Evolutionary conservation across 2,329 filamentous ascomycete species (phyloP), one percentile per base, ranked within the genome.

Genomic region (Fusarium lateritium): DNA sequence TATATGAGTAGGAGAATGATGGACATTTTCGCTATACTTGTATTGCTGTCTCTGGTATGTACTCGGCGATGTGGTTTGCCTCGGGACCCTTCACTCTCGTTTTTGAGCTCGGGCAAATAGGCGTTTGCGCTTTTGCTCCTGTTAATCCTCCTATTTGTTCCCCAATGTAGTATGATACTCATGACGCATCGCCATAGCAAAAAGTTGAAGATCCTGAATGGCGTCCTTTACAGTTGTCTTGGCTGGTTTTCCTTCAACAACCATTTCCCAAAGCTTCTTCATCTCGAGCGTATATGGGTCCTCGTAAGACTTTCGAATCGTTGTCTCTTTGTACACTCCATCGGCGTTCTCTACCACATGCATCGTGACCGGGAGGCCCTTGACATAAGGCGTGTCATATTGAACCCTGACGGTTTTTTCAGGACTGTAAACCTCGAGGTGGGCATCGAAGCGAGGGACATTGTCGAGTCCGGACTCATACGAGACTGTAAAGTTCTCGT

Each of bases 311-410:
- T 77, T 79, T 31, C 81, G 73, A 5, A 86, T 73, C 2, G 58
- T 75, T 3, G 76, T 74, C 66, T 83, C 82, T 51, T 79, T 76
- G 39, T 77, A 83, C 15, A 75, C 77, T 0, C 77, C 80, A 13
- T 80, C 76, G 6, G 63, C 50, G 14, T 78, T 77, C 43, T 88
- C 85, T 7, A 79, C 72, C 10, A 88, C 76, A 0, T 75, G 76
- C 55, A 88, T 81, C 7, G 79, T 83, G 24, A 86, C 83, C 0
- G 84, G 83, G 2, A 88, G 75, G 0, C 83, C 86, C 67, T 87
- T 87, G n/a, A 88, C 79, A 57, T 85, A 88, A 0, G 88, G 88
- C 1, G 86, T 85, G 57, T 90, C 86, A 65, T 85, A 88, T 36
- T 84, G 73, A 13, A 90, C 79, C 2, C 78, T 81, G 0, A 90